Percentiles rank a stretch among this genome's conserved stretches.
Conservation (phyloP, 2,329 filamentous ascomycete species). For the Ophiognomonia clavigignenti-juglandacearum region DNA sequence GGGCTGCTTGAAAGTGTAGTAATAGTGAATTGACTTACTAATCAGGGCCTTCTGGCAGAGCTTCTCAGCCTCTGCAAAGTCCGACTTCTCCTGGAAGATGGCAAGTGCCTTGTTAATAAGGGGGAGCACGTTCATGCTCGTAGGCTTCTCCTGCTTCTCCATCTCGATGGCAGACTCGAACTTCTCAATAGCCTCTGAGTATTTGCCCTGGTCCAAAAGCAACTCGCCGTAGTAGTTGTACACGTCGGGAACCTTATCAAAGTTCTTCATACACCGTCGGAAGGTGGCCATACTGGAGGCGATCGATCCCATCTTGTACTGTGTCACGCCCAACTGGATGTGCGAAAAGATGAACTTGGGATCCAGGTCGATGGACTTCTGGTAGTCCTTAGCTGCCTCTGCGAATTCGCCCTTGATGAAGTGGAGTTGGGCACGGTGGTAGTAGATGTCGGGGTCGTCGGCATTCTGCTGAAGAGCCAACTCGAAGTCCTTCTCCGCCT, state of each 20-base stretch:
- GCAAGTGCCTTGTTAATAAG: slow-evolving; percentile 98
- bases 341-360: slow-evolving; percentile 97
- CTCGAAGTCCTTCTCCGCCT: slow-evolving; percentile 82
- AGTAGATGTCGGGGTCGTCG: slow-evolving; percentile 94
- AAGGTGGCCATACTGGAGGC: slow-evolving; percentile 98
- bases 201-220: slow-evolving; percentile 93
- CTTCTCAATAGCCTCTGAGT: slow-evolving; percentile 90
- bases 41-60: slow-evolving; percentile 96
- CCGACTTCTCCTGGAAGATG: slow-evolving; percentile 97
- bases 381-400: slow-evolving; percentile 95
- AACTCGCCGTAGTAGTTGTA: slow-evolving; percentile 99
- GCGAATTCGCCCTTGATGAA: slow-evolving; percentile 95
- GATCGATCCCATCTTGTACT: slow-evolving; percentile 99
- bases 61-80: slow-evolving; percentile 91
- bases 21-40: slow-evolving; percentile 56
- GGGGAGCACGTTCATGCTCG: slow-evolving; percentile 95
- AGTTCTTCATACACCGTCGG: slow-evolving; percentile 96
- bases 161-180: slow-evolving; percentile 98
- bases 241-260: slow-evolving; percentile 91
- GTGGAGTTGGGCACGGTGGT: slow-evolving; percentile 96
- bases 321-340: slow-evolving; percentile 97
- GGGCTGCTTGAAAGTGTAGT: too few species aligned
- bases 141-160: slow-evolving; percentile 90
- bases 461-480: slow-evolving; percentile 79
- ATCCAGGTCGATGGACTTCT: slow-evolving; percentile 97